Percentiles rank a stretch among this genome's conserved stretches.
Evolutionary conservation across 2,329 filamentous ascomycete species (phyloP).

Genomic region (Botrytis cinerea): DNA sequence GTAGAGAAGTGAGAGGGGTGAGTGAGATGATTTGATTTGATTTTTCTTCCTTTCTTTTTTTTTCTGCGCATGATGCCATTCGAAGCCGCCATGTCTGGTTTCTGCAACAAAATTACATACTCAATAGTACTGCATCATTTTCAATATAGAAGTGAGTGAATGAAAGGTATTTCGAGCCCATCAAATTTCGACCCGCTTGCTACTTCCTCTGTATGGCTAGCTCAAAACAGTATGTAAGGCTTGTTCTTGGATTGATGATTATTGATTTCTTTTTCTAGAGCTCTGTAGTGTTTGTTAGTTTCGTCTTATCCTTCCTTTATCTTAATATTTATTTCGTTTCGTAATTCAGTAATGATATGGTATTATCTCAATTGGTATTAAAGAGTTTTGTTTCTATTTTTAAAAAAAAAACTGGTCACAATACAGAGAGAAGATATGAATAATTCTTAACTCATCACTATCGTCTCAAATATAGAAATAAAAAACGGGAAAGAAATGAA

Average conservation of each 20-base stretch:
- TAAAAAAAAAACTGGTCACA: neutral
- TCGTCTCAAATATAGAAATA: neutral
- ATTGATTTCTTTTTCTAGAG: neutral
- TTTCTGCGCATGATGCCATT: neutral
- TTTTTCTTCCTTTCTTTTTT: neutral
- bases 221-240: neutral
- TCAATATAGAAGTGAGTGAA: neutral
- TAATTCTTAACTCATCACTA: neutral
- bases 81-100: neutral
- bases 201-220: too few relatives aligned
- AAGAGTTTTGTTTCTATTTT: too few relatives aligned
- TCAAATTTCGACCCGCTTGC: neutral
- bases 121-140: neutral
- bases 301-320: too few relatives aligned
- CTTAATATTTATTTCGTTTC: too few relatives aligned
- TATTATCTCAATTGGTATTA: too few relatives aligned
- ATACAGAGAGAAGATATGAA: fast-evolving
- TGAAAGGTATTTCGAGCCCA: neutral
- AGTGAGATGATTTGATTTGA: neutral
- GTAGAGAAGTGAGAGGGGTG: neutral
- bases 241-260: neutral
- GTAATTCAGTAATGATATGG: too few relatives aligned
- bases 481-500: neutral
- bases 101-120: too few relatives aligned
- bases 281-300: too few relatives aligned